These are phyloP conservation scores for Drechmeria coniospora DNA, from an alignment of 2,329 filamentous ascomycete genomes.

Conservation along the genomic window DNA sequence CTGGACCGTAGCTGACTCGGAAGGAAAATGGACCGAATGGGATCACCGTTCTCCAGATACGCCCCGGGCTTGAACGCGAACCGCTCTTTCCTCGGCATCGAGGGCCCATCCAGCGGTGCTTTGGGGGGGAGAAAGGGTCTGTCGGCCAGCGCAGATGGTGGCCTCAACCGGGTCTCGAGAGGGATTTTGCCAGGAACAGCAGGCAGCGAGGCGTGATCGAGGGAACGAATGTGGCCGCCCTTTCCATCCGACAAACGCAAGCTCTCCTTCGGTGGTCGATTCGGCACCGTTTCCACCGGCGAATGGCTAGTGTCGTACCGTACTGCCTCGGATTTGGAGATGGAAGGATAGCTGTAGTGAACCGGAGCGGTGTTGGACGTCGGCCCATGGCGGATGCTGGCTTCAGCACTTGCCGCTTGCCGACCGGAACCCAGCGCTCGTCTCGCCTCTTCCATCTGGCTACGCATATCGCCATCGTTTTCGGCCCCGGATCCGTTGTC, in stretches of 20 bases:
- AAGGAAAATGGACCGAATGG: constrained; percentile 77
- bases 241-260: constrained; percentile 2
- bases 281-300: constrained; percentile 19
- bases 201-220: constrained; percentile 5
- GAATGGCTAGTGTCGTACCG: constrained; percentile 18
- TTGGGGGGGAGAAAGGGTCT: constrained; percentile 16
- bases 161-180: too few relatives aligned
- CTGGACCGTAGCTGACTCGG: constrained; percentile 56
- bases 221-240: constrained; percentile 1
- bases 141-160: constrained; percentile 3
- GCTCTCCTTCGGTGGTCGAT: constrained; percentile 16
- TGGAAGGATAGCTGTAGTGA: constrained; percentile 41
- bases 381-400: constrained; percentile 6
- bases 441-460: constrained; percentile 38
- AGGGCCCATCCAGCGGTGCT: constrained; percentile 4
- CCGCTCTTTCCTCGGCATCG: constrained; percentile 31
- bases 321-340: constrained; percentile 34
- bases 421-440: constrained; percentile 22
- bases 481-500: constrained; percentile 1
- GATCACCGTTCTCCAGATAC: constrained; percentile 77
- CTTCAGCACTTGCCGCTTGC: constrained; percentile 11
- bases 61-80: constrained; percentile 62
- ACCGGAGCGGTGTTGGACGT: constrained; percentile 11
- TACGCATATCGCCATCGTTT: constrained; percentile 29
- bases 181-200: constrained; percentile 15